Evolutionary conservation across 768 basidiomycete genomes (phyloP).

Genomic region (Clavulina sp.): DNA sequence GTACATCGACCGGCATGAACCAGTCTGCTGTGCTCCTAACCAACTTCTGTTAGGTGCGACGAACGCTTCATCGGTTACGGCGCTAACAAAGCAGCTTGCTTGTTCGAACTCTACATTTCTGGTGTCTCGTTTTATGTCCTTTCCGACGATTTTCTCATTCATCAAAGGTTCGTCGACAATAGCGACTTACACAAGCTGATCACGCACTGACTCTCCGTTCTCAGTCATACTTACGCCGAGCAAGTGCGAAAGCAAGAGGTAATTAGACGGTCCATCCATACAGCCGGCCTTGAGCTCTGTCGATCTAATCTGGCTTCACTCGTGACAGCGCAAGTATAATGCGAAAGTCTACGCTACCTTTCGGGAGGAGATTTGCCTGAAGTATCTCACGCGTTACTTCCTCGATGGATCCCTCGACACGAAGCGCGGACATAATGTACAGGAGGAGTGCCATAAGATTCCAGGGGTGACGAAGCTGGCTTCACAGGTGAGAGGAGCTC

Average conservation of each 20-base stretch:
- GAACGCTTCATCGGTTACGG: slow-evolving; percentile 85
- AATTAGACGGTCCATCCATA: neutral
- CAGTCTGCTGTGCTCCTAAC: neutral
- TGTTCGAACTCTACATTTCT: slow-evolving; percentile 80
- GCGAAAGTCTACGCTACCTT: neutral
- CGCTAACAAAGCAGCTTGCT: slow-evolving; percentile 82
- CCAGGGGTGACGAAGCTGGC: neutral
- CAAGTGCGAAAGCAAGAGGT: neutral
- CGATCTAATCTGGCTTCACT: neutral
- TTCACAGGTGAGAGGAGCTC: neutral
- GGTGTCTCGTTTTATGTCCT: slow-evolving; percentile 74
- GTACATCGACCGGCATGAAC: slow-evolving; percentile 19
- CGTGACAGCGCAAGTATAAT: neutral
- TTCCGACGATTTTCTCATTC: slow-evolving; percentile 74
- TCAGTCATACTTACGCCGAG: slow-evolving; percentile 2
- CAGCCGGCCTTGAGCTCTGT: neutral
- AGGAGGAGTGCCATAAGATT: neutral
- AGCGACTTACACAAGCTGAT: too few relatives aligned
- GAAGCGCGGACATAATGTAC: neutral
- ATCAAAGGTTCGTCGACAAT: slow-evolving; percentile 46
- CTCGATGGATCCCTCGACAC: neutral
- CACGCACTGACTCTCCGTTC: neutral
- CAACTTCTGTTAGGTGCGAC: slow-evolving; percentile 47
- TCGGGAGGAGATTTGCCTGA: neutral
- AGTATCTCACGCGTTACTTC: neutral